Conservation (phyloP, 495 filamentous ascomycete genomes). For the Thozetella sp. region DNA sequence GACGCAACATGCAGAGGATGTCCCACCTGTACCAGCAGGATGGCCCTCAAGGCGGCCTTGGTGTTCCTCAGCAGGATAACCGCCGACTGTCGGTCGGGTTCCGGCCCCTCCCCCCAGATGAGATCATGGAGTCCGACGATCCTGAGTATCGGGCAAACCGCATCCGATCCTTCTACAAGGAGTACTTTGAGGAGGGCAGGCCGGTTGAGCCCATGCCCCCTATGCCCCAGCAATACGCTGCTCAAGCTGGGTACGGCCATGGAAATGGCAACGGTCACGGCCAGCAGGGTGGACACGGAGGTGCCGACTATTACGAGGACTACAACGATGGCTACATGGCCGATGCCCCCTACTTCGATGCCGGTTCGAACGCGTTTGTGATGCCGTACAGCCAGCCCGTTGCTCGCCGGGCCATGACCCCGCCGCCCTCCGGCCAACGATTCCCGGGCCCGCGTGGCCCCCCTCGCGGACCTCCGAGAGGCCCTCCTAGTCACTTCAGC, state of each 20-base stretch:
- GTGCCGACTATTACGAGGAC: slow-evolving; percentile 67
- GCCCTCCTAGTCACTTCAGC: not conserved
- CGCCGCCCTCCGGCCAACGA: slow-evolving; percentile 79
- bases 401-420: slow-evolving; percentile 93
- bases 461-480: slow-evolving; percentile 27
- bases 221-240: slow-evolving; percentile 32
- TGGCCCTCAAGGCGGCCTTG: slow-evolving; percentile 42
- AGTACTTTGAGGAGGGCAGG: slow-evolving; percentile 93
- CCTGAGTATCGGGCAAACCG: slow-evolving; percentile 94
- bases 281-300: slow-evolving; percentile 28
- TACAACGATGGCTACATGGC: slow-evolving; percentile 66
- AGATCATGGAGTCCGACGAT: slow-evolving; percentile 69
- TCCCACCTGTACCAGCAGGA: slow-evolving; percentile 34
- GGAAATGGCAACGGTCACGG: slow-evolving; percentile 11
- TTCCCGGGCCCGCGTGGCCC: slow-evolving; percentile 51
- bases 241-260: slow-evolving; percentile 9
- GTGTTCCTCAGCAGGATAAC: slow-evolving; percentile 63
- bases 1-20: slow-evolving; percentile 31
- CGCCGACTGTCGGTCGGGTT: slow-evolving; percentile 84
- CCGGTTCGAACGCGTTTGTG: slow-evolving; percentile 71
- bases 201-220: slow-evolving; percentile 47
- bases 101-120: slow-evolving; percentile 88
- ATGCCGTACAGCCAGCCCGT: slow-evolving; percentile 82
- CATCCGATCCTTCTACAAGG: slow-evolving; percentile 98
- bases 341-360: slow-evolving; percentile 72